Evolutionary conservation across 2,329 filamentous ascomycete genomes (phyloP).

Genomic region (Penicillium sp.): DNA sequence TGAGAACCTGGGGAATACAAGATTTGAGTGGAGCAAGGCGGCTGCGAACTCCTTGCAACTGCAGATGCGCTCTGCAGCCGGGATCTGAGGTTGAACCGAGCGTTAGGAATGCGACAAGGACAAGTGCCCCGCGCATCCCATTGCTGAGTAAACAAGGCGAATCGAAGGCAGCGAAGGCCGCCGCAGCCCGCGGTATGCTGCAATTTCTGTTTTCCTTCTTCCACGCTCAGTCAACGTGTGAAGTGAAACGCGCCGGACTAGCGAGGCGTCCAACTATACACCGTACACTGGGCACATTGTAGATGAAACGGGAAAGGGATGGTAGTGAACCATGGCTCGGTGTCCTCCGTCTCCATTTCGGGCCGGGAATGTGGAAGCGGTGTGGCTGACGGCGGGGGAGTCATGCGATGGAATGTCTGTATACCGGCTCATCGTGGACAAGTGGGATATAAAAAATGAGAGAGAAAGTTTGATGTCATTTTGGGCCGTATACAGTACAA

Average conservation of each 20-base stretch:
- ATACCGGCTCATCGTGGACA: background rate
- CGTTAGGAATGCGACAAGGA: background rate
- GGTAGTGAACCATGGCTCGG: conserved; percentile 19
- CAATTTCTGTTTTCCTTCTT: no score
- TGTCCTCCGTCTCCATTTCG: background rate
- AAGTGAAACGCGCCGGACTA: background rate
- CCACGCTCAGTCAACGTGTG: no score
- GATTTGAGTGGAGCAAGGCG: conserved; percentile 13
- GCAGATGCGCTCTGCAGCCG: conserved; percentile 15
- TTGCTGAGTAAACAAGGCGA: background rate
- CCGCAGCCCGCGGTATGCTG: no score
- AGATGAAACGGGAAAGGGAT: conserved; percentile 12
- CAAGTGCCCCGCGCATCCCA: background rate
- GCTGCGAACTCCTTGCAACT: conserved; percentile 22
- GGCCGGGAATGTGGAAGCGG: conserved; percentile 23
- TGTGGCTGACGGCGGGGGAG: conserved; percentile 22
- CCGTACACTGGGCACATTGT: background rate
- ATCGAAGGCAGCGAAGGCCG: background rate
- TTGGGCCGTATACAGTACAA: background rate
- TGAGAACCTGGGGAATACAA: background rate
- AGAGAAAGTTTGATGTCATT: conserved; percentile 10
- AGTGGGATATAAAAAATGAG: background rate
- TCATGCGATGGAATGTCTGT: background rate
- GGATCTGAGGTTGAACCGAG: conserved; percentile 21
- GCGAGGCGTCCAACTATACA: background rate